Percentiles rank a stretch among this genome's conserved stretches.
Conservation (phyloP, 495 filamentous ascomycete species). For the Neurospora sp. region DNA sequence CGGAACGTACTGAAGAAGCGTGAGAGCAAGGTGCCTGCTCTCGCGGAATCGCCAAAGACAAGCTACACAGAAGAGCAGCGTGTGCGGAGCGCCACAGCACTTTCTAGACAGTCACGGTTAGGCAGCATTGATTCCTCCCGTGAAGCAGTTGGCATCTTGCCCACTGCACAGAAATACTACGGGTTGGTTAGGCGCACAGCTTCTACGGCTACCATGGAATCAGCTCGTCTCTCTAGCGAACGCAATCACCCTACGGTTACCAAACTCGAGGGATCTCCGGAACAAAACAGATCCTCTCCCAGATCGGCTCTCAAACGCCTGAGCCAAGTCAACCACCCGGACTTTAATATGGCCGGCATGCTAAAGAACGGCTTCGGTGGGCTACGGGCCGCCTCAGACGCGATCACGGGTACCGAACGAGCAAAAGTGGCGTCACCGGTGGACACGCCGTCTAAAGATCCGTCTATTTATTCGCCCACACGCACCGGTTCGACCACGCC, state of each 20-base stretch:
- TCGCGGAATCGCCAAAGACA: conserved; percentile 48
- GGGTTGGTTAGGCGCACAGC: conserved; percentile 40
- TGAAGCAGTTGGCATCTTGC: conserved; percentile 27
- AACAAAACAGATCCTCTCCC: conserved; percentile 38
- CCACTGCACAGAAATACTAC: conserved; percentile 55
- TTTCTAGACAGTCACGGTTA: conserved; percentile 67
- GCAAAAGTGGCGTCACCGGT: conserved; percentile 42
- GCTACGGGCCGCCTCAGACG: conserved; percentile 73
- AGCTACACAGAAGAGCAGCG: conserved; percentile 67
- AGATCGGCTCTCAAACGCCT: conserved; percentile 39
- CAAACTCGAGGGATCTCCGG: conserved; percentile 53
- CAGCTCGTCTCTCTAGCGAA: conserved; percentile 41
- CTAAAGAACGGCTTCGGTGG: conserved; percentile 40
- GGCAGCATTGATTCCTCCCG: conserved; percentile 56
- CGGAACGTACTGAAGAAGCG: conserved; percentile 78
- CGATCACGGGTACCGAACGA: conserved; percentile 54
- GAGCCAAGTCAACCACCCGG: conserved; percentile 40
- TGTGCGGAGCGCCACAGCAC: conserved; percentile 46
- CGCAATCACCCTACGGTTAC: conserved; percentile 50
- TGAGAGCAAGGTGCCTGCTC: conserved; percentile 43
- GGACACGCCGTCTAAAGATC: conserved; percentile 54
- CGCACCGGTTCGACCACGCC: conserved; percentile 80
- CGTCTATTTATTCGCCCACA: conserved; percentile 54
- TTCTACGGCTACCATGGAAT: conserved; percentile 40
- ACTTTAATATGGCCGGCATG: conserved; percentile 39